A percentile compares a stretch with the other conserved stretches of the same genome.
These are phyloP conservation scores for Lyophyllum shimeji DNA, from an alignment of 768 basidiomycete species.

Conservation along the genomic window DNA sequence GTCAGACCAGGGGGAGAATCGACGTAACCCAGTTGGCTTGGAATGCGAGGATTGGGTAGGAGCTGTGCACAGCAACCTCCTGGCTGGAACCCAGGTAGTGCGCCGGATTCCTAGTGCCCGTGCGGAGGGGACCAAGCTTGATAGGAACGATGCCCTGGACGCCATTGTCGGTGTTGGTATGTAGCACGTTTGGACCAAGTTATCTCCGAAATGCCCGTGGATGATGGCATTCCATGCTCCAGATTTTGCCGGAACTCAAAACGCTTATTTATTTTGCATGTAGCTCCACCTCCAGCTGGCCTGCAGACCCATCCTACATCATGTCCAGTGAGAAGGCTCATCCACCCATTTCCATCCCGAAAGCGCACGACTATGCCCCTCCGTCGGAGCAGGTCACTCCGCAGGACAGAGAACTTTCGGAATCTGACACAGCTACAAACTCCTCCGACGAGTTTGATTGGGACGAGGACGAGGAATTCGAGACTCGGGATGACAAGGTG, in stretches of 20 bases:
- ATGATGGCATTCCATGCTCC: no score
- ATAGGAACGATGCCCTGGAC: not conserved
- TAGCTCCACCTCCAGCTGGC: conserved; percentile 9
- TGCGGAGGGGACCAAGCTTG: not conserved
- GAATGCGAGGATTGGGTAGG: not conserved
- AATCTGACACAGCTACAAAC: conserved; percentile 54
- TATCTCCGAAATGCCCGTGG: no score
- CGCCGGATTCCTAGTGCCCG: not conserved
- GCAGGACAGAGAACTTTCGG: conserved; percentile 22
- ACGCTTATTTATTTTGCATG: not conserved
- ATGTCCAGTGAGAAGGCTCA: conserved; percentile 10
- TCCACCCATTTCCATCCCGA: conserved; percentile 5
- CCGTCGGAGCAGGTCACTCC: conserved; percentile 9
- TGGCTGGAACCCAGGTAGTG: not conserved
- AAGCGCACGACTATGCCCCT: conserved; percentile 23
- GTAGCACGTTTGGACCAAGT: not conserved
- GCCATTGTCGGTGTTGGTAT: not conserved
- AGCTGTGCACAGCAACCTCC: not conserved
- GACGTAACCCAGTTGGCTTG: conserved; percentile 7
- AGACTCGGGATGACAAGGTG: conserved; percentile 24
- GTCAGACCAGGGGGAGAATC: conserved; percentile 43
- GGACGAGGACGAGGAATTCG: conserved; percentile 59
- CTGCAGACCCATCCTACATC: not conserved
- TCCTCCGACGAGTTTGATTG: conserved; percentile 74
- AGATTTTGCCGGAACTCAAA: not conserved